phyloP scores from a whole-genome alignment of 208 protist genomes.

The Trichomonas tenax region DNA sequence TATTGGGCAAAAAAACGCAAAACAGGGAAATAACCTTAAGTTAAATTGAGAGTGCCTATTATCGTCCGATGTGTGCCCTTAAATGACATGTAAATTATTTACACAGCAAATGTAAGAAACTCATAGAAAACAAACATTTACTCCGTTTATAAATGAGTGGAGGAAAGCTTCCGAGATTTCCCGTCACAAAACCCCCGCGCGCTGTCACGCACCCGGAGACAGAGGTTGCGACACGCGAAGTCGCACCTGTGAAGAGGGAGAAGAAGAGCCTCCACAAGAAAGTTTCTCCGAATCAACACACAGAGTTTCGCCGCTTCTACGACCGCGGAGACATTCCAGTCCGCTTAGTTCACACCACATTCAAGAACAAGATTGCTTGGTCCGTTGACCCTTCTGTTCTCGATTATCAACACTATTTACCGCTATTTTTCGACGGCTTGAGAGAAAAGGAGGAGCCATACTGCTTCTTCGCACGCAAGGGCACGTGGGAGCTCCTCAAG shows the following conservation, averaged over 20 bases:
- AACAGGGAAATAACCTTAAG: too few relatives aligned
- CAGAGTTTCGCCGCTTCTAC: not conserved
- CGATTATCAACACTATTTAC: conserved; percentile 21
- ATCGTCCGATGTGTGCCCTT: too few relatives aligned
- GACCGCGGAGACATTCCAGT: conserved; percentile 8
- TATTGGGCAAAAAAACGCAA: too few relatives aligned
- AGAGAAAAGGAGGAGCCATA: conserved; percentile 19
- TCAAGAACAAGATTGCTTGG: conserved; percentile 10
- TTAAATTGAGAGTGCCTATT: too few relatives aligned
- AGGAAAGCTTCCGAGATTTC: not conserved
- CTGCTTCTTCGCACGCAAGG: not conserved
- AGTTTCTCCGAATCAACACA: not conserved
- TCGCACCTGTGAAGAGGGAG: not conserved
- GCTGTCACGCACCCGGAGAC: not conserved
- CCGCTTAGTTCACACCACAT: not conserved
- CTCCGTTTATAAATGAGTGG: too few relatives aligned
- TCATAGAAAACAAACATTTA: too few relatives aligned
- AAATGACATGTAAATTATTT: too few relatives aligned
- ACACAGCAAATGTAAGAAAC: too few relatives aligned
- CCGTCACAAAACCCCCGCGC: not conserved
- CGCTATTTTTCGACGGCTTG: not conserved
- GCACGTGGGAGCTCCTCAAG: not conserved
- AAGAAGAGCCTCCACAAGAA: not conserved
- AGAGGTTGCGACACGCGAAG: not conserved
- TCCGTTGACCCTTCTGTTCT: not conserved